Percentiles rank a stretch among this genome's conserved stretches.
These are phyloP conservation scores for Chrysanthemum seticuspe DNA, from an alignment of 129 eudicot genomes.

Conservation along the genomic window DNA sequence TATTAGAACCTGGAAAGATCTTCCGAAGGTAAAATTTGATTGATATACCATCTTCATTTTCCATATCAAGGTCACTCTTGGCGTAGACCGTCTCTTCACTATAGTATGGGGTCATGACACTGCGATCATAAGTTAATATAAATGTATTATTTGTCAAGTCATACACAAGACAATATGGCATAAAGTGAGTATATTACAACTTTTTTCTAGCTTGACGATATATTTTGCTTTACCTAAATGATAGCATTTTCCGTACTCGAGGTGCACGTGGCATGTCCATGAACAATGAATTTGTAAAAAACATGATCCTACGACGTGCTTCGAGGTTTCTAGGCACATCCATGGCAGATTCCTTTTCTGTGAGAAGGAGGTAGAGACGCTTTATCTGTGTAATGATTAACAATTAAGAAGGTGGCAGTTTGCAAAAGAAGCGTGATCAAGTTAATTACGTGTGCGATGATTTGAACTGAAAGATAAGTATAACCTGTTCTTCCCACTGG, in stretches of 20 bases:
- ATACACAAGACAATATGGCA: neutral
- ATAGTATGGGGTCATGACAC: conserved; percentile 48
- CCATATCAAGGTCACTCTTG: conserved; percentile 68
- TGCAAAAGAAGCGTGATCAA: neutral
- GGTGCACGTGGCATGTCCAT: conserved; percentile 38
- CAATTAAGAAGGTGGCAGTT: conserved; percentile 9
- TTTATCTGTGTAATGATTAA: conserved; percentile 23
- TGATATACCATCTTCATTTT: conserved; percentile 82
- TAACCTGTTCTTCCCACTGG: conserved; percentile 17
- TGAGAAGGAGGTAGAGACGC: conserved; percentile 27
- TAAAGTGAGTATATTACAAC: neutral
- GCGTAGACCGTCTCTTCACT: conserved; percentile 36
- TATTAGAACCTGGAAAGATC: conserved; percentile 68
- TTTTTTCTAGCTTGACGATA: neutral
- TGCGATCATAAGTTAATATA: conserved; percentile 32
- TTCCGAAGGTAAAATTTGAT: conserved; percentile 68
- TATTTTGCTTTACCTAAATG: conserved; percentile 17
- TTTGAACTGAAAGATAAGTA: neutral
- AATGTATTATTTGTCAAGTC: neutral
- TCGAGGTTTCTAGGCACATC: conserved; percentile 34
- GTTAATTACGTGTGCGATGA: neutral
- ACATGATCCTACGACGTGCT: conserved; percentile 32
- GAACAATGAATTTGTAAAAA: conserved; percentile 68
- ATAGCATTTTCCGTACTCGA: conserved; percentile 30
- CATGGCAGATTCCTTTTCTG: conserved; percentile 32